phyloP scores from a whole-genome alignment of 2,329 filamentous ascomycete genomes.

The Didymella keratinophila region DNA sequence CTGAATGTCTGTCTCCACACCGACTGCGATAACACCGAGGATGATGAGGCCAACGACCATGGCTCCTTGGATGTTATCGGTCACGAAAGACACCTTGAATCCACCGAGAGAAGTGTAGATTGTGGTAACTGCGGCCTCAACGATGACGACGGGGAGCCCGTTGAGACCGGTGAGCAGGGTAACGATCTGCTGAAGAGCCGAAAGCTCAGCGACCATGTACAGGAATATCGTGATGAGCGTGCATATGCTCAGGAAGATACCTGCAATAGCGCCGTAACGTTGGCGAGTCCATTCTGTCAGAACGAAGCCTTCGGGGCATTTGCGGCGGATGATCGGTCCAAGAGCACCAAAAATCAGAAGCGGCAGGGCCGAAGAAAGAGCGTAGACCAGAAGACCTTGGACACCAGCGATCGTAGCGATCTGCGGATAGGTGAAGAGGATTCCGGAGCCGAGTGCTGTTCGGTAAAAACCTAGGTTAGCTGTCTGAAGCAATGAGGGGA shows the following conservation, averaged over 20 bases:
- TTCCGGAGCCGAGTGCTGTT: conserved; percentile 81
- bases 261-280: conserved; percentile 73
- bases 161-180: conserved; percentile 76
- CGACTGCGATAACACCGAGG: conserved; percentile 79
- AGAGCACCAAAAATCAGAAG: conserved; percentile 77
- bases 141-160: conserved; percentile 77
- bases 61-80: conserved; percentile 79
- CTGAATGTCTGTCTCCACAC: conserved; percentile 76
- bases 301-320: conserved; percentile 84
- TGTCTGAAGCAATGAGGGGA: conserved; percentile 29
- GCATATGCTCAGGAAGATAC: conserved; percentile 77
- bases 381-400: conserved; percentile 80
- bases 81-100: conserved; percentile 84
- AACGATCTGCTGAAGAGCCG: conserved; percentile 80
- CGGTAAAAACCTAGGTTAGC: conserved; percentile 46
- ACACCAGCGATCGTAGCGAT: conserved; percentile 80
- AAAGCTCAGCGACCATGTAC: conserved; percentile 87
- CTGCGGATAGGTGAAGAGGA: conserved; percentile 83
- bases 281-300: conserved; percentile 85
- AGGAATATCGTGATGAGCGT: conserved; percentile 83
- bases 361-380: conserved; percentile 74
- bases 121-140: conserved; percentile 79
- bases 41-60: conserved; percentile 80
- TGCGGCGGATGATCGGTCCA: conserved; percentile 78
- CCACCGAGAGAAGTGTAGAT: conserved; percentile 85